phyloP scores from a whole-genome alignment of 768 basidiomycete genomes.

The Gelatoporia subvermispora region DNA sequence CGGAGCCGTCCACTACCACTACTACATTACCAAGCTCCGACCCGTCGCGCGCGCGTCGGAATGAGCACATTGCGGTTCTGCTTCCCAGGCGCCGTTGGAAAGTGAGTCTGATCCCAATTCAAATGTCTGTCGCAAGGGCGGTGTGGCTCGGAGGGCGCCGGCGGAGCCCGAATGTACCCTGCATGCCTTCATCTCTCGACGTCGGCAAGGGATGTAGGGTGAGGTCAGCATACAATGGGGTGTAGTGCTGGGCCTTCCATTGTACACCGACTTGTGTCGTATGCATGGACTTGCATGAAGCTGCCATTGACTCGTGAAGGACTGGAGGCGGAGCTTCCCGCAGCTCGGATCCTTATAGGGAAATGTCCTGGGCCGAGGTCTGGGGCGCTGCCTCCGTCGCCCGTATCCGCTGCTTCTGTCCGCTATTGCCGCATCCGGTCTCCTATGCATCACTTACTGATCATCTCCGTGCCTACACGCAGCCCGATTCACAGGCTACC shows the following conservation, averaged over 20 bases:
- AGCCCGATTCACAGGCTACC: slow-evolving; percentile 60
- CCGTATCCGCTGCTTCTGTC: neutral
- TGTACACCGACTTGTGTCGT: no score
- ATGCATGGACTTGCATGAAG: no score
- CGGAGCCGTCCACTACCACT: slow-evolving; percentile 19
- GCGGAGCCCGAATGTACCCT: no score
- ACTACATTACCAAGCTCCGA: slow-evolving; percentile 14
- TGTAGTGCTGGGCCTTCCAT: no score
- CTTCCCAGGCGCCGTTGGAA: slow-evolving; percentile 72
- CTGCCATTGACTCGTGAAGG: no score
- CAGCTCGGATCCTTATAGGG: no score
- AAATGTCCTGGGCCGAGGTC: slow-evolving; percentile 6
- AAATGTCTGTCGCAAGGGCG: neutral
- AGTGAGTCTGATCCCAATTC: slow-evolving; percentile 25
- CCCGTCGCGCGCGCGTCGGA: slow-evolving; percentile 26
- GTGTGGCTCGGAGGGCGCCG: no score
- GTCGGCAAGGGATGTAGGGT: no score
- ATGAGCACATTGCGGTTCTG: slow-evolving; percentile 77
- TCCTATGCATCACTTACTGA: slow-evolving; percentile 11
- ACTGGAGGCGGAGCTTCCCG: no score
- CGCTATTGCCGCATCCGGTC: no score
- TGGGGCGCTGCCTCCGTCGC: neutral
- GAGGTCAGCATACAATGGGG: no score
- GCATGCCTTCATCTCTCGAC: slow-evolving; percentile 3
- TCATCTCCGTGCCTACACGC: slow-evolving; percentile 18